These are phyloP conservation scores for Geotrichum candidum DNA, from an alignment of 1,139 yeast genomes.

Conservation along the genomic window DNA sequence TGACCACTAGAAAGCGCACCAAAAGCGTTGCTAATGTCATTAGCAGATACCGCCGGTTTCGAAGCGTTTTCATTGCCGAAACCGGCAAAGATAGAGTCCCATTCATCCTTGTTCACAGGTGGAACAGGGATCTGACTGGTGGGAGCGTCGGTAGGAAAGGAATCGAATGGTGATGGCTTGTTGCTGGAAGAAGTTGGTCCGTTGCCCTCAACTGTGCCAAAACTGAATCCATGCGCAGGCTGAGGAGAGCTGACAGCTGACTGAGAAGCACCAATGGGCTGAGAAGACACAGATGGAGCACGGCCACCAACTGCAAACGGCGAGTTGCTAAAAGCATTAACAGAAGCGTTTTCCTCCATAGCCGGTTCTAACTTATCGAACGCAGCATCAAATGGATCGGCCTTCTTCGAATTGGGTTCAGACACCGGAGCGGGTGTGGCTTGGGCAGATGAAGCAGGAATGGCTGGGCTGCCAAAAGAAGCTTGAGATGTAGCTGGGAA, in stretches of 20 bases:
- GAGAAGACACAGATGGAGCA: neutral
- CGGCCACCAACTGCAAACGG: neutral
- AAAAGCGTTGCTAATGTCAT: conserved; percentile 27
- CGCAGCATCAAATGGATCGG: conserved; percentile 12
- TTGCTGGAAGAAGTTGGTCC: neutral
- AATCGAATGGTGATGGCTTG: neutral
- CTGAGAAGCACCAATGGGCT: neutral
- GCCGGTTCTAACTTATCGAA: conserved; percentile 5
- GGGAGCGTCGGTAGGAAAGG: neutral
- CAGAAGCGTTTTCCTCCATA: conserved; percentile 1
- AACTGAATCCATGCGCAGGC: neutral
- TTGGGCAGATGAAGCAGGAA: neutral
- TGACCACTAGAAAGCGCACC: conserved; percentile 14
- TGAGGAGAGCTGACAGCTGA: neutral
- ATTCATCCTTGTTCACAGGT: conserved; percentile 54
- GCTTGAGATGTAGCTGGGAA: neutral
- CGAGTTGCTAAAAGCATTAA: neutral
- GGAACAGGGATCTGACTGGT: neutral
- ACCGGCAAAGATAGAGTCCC: conserved; percentile 93
- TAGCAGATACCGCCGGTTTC: conserved; percentile 18
- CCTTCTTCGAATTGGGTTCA: neutral
- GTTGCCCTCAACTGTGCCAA: neutral
- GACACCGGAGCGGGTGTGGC: neutral
- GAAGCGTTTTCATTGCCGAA: conserved; percentile 33
- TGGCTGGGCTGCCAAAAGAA: neutral